Percentiles rank a stretch among this genome's conserved stretches.
Evolutionary conservation across 176 grass and related monocot genomes (phyloP).

Genomic region (Triticum monococcum): DNA sequence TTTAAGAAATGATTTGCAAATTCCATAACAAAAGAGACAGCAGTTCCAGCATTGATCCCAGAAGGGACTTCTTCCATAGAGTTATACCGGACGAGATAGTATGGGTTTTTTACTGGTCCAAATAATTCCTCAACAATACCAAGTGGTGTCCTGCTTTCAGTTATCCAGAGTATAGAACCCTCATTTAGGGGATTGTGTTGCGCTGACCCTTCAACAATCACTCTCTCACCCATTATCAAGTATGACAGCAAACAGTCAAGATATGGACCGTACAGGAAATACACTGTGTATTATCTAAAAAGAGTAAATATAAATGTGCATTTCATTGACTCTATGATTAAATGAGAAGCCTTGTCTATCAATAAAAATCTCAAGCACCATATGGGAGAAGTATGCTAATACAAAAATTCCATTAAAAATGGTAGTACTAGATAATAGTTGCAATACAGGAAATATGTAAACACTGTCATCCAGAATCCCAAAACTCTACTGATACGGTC

Average conservation of each 20-base stretch:
- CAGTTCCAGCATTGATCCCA: slow-evolving; percentile 62
- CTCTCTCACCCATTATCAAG: slow-evolving; percentile 70
- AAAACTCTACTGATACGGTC: not conserved
- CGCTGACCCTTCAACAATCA: slow-evolving; percentile 82
- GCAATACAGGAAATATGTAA: not conserved
- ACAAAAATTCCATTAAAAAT: not conserved
- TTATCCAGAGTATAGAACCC: slow-evolving; percentile 93
- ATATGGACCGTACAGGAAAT: not conserved
- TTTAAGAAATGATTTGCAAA: slow-evolving; percentile 83
- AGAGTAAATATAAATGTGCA: not conserved
- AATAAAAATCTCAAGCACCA: slow-evolving; percentile 3
- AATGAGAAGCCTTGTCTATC: not conserved
- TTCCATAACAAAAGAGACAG: slow-evolving; percentile 69
- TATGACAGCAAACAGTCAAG: slow-evolving; percentile 30
- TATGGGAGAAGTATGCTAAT: not conserved
- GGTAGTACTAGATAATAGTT: not conserved
- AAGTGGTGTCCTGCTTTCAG: slow-evolving; percentile 60
- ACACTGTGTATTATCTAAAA: not conserved
- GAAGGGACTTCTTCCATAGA: slow-evolving; percentile 61
- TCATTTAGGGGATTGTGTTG: slow-evolving; percentile 81
- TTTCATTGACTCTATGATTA: not conserved
- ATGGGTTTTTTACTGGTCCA: slow-evolving; percentile 87
- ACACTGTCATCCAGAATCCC: not conserved
- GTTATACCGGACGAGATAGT: slow-evolving; percentile 82
- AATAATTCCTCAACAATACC: slow-evolving; percentile 89